Evolutionary conservation across 805 yeast species (phyloP).

Genomic region (Teunomyces atbi): DNA sequence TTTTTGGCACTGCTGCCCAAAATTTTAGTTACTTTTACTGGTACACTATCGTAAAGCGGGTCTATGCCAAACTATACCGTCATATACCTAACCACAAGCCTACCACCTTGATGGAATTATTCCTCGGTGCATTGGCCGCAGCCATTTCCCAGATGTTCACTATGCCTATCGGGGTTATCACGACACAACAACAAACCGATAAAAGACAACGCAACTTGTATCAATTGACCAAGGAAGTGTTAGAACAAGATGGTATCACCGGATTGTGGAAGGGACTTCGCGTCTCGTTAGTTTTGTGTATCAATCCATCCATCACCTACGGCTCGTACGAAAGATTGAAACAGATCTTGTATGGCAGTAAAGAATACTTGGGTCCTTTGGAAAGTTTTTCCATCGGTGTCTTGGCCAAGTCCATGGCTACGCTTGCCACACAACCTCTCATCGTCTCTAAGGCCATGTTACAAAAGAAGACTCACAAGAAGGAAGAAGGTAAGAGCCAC

Average conservation of each 20-base stretch:
- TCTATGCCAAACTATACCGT: slow-evolving; percentile 43
- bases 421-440: slow-evolving; percentile 77
- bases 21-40: slow-evolving; percentile 85
- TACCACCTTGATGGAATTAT: slow-evolving; percentile 64
- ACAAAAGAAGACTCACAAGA: slow-evolving; percentile 45
- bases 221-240: slow-evolving; percentile 45
- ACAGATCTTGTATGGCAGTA: slow-evolving; percentile 43
- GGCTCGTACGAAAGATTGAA: slow-evolving; percentile 74
- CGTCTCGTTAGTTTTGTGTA: slow-evolving; percentile 72
- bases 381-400: slow-evolving; percentile 75
- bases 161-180: slow-evolving; percentile 74
- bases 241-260: slow-evolving; percentile 59
- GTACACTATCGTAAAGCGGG: slow-evolving; percentile 70
- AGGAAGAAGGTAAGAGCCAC: slow-evolving; percentile 17
- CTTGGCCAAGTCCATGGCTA: slow-evolving; percentile 77
- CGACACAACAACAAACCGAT: slow-evolving; percentile 60
- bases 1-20: slow-evolving; percentile 71
- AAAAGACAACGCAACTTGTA: slow-evolving; percentile 32
- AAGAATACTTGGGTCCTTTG: slow-evolving; percentile 50
- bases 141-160: slow-evolving; percentile 78
- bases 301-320: slow-evolving; percentile 85
- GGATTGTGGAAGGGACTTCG: slow-evolving; percentile 85
- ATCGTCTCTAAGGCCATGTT: slow-evolving; percentile 82
- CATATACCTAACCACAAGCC: slow-evolving; percentile 37
- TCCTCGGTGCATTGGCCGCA: slow-evolving; percentile 78